Evolutionary conservation across 2,329 filamentous ascomycete genomes (phyloP), one percentile per base, ranked within the genome.

Genomic region (Apiospora sp.): DNA sequence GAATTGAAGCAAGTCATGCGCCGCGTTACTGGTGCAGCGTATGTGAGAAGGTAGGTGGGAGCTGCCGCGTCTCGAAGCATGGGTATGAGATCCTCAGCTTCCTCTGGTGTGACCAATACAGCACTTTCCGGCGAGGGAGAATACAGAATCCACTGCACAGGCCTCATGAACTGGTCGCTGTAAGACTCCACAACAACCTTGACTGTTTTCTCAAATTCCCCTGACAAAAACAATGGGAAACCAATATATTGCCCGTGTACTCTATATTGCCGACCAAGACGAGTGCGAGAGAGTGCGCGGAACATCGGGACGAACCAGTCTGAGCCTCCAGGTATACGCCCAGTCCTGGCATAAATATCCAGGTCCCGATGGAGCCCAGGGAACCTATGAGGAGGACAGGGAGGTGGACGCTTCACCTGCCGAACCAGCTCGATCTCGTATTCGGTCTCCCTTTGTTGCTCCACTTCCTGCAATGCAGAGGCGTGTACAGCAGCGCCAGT

Each of bases 121-220:
- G 87, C 91, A 0, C 82, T 84, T 8, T 87, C 78, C 0, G 82
- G 81, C 0, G 75, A n/a, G 0, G 75, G 74, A 71, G 85, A 88
- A 84, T 87, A 91, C 0, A 93, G 78, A 4, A 93, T 75, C 90
- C 90, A 93, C 16, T 90, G 87, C 0, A 92, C 87, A 0, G 87
- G 83, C 1, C 85, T 81, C 75, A 84, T 64, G 16, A 83, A 83
- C 49, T 80, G 80, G 71, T 84, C 83, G 27, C 77, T 79, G 0
- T 75, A 72, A 12, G 76, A 71, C 34, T 79, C 75, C 2, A 76
- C 74, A 12, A 72, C 73, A 8, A 77, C 41, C 48, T 77, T 79
- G 3, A 90, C 83, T 0, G 88, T 89, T 37, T 82, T 81, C 1
- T 77, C 80, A 72, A 89, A 91, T 72, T 91, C 86, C 0, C 61